phyloP scores from a whole-genome alignment of 2,329 filamentous ascomycete species.

The Ceratocystiopsis sp. region DNA sequence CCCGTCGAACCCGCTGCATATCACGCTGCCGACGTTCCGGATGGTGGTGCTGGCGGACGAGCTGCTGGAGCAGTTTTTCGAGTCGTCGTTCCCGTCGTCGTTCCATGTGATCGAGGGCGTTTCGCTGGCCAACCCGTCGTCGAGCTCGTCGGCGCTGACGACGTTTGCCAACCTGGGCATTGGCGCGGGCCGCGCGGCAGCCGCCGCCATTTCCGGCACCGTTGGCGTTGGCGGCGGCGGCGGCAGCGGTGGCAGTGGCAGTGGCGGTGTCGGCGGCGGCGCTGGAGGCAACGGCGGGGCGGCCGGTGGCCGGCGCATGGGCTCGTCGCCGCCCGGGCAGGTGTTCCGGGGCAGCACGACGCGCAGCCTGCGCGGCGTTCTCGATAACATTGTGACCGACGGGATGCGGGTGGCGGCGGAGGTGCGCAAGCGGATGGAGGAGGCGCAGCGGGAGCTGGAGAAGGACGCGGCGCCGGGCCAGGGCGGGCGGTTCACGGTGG shows the following conservation, averaged over 20 bases:
- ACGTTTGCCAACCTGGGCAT: slow-evolving; percentile 59
- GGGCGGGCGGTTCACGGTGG: slow-evolving; percentile 30
- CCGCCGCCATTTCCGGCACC: slow-evolving; percentile 17
- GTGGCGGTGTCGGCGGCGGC: slow-evolving; percentile 23
- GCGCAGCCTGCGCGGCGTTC: slow-evolving; percentile 73
- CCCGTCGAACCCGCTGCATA: slow-evolving; percentile 81
- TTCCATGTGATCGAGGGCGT: slow-evolving; percentile 66
- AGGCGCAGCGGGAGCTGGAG: slow-evolving; percentile 83
- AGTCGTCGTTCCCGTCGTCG: slow-evolving; percentile 82
- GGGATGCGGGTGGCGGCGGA: slow-evolving; percentile 93
- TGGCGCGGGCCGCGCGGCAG: slow-evolving; percentile 23
- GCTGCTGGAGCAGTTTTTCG: slow-evolving; percentile 90
- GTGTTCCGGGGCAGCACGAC: slow-evolving; percentile 29
- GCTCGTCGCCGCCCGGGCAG: background rate
- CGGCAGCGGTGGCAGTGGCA: slow-evolving; percentile 12
- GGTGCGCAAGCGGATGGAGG: slow-evolving; percentile 82
- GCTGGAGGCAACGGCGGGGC: too few relatives aligned
- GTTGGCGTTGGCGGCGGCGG: background rate
- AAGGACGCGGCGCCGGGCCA: slow-evolving; percentile 54
- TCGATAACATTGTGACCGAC: slow-evolving; percentile 95
- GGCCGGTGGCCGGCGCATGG: slow-evolving; percentile 14
- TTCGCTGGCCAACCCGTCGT: slow-evolving; percentile 18
- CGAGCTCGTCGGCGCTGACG: slow-evolving; percentile 54
- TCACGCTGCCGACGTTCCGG: slow-evolving; percentile 91
- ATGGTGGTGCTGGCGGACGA: slow-evolving; percentile 98